A percentile compares a stretch with the other conserved stretches of the same genome.
These are phyloP conservation scores for Sporothrix protearum DNA, from an alignment of 2,329 filamentous ascomycete genomes.

Conservation along the genomic window DNA sequence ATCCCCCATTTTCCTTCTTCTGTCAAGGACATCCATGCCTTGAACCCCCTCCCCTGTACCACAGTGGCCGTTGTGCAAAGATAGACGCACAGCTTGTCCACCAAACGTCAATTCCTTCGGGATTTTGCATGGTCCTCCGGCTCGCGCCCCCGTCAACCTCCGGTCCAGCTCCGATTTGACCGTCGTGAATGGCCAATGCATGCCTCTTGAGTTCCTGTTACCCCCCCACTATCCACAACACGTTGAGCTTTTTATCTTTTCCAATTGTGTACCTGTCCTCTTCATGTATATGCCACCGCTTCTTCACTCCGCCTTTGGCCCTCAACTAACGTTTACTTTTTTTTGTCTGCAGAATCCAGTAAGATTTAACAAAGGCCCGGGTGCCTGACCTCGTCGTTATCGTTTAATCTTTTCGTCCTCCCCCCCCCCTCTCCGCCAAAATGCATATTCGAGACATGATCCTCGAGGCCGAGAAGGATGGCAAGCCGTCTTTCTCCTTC, in stretches of 20 bases:
- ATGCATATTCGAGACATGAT: conserved; percentile 98
- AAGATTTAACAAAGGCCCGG: neutral
- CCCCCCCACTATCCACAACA: neutral
- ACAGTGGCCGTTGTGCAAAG: neutral
- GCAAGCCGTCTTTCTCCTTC: conserved; percentile 91
- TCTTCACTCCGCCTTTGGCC: neutral
- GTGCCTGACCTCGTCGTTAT: neutral
- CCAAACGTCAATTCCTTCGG: conserved; percentile 5
- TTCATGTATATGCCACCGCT: neutral
- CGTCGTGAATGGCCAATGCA: conserved; percentile 4
- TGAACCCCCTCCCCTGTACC: neutral
- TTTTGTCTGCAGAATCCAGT: neutral
- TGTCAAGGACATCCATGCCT: neutral
- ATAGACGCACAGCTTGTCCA: neutral
- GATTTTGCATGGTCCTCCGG: neutral
- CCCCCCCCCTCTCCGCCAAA: conserved; percentile 37
- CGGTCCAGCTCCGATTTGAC: conserved; percentile 16
- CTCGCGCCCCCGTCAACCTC: neutral
- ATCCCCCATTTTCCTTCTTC: neutral
- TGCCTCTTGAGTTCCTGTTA: neutral
- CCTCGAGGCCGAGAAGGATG: conserved; percentile 71
- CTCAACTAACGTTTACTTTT: neutral
- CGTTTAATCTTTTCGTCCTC: neutral
- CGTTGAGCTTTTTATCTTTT: neutral
- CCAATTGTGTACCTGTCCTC: neutral